Evolutionary conservation across 805 yeast species (phyloP).

Genomic region (Metschnikowia hibisci): DNA sequence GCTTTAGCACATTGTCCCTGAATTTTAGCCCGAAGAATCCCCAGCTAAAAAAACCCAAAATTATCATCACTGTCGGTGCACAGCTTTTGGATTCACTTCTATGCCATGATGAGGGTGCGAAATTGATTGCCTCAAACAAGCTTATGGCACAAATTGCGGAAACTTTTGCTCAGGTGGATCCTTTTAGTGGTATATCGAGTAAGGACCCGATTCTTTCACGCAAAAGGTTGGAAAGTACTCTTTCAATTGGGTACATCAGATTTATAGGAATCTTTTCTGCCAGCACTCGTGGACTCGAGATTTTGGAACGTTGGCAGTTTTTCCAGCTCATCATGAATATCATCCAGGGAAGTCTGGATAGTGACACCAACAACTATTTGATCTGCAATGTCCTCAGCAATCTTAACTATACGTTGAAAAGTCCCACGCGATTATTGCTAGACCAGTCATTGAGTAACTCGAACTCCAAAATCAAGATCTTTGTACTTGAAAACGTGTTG

Average conservation of each 20-base stretch:
- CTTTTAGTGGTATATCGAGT: conserved; percentile 68
- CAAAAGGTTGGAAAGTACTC: conserved; percentile 54
- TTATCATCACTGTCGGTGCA: conserved; percentile 70
- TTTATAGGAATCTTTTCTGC: conserved; percentile 71
- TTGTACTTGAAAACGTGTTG: conserved; percentile 53
- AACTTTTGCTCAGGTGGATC: conserved; percentile 80
- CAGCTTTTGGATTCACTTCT: conserved; percentile 66
- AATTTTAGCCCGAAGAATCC: conserved; percentile 11
- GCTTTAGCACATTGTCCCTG: conserved; percentile 49
- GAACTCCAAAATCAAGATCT: conserved; percentile 47
- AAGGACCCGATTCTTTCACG: conserved; percentile 70
- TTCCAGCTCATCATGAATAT: conserved; percentile 77
- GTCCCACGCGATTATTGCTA: conserved; percentile 66
- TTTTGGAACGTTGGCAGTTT: conserved; percentile 79
- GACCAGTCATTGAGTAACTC: conserved; percentile 60
- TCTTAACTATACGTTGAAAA: conserved; percentile 55
- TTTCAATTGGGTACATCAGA: conserved; percentile 72
- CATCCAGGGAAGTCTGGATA: conserved; percentile 41
- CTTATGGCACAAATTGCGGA: conserved; percentile 85
- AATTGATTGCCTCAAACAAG: conserved; percentile 66
- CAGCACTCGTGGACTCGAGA: conserved; percentile 55
- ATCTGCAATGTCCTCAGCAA: conserved; percentile 55
- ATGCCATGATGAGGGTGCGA: conserved; percentile 60
- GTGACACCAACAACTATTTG: conserved; percentile 43
- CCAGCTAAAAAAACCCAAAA: conserved; percentile 43